Conservation (phyloP, 768 basidiomycete genomes). For the Kwoniella newhampshirensis region DNA sequence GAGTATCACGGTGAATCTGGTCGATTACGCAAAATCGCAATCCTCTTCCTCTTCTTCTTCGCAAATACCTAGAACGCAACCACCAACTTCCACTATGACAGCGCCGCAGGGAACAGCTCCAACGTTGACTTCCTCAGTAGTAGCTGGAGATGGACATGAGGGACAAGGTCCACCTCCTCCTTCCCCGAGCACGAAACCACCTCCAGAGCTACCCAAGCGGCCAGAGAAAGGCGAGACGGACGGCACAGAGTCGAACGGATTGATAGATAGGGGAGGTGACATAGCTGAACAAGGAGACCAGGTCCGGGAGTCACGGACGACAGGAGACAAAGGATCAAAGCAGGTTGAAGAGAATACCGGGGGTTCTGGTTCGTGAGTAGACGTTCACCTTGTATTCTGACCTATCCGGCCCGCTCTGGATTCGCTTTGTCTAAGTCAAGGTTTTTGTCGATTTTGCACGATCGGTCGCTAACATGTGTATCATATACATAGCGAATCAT, state of each 20-base stretch:
- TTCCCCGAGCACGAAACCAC: slow-evolving; percentile 28
- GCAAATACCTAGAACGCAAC: too few relatives aligned
- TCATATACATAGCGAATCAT: slow-evolving; percentile 10
- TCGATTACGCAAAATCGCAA: slow-evolving; percentile 35
- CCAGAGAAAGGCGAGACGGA: slow-evolving; percentile 11
- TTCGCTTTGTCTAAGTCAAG: too few relatives aligned
- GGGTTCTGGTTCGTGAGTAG: background rate
- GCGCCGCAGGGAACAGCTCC: too few relatives aligned
- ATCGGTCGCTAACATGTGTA: background rate
- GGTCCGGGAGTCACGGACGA: too few relatives aligned
- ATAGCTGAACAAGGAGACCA: too few relatives aligned
- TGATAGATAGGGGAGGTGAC: slow-evolving; percentile 16
- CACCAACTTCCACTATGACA: too few relatives aligned
- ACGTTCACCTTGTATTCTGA: too few relatives aligned
- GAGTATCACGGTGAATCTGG: slow-evolving; percentile 42
- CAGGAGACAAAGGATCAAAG: too few relatives aligned
- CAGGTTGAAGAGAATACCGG: background rate
- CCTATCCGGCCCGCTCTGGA: too few relatives aligned
- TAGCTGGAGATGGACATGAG: too few relatives aligned
- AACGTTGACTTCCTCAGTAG: too few relatives aligned
- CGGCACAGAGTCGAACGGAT: background rate
- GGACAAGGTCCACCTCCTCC: slow-evolving; percentile 20
- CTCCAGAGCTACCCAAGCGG: slow-evolving; percentile 17
- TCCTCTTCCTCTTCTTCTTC: background rate
- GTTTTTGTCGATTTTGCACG: too few relatives aligned